phyloP scores from a whole-genome alignment of 2,329 filamentous ascomycete genomes.

The Hypoxylon sp. region DNA sequence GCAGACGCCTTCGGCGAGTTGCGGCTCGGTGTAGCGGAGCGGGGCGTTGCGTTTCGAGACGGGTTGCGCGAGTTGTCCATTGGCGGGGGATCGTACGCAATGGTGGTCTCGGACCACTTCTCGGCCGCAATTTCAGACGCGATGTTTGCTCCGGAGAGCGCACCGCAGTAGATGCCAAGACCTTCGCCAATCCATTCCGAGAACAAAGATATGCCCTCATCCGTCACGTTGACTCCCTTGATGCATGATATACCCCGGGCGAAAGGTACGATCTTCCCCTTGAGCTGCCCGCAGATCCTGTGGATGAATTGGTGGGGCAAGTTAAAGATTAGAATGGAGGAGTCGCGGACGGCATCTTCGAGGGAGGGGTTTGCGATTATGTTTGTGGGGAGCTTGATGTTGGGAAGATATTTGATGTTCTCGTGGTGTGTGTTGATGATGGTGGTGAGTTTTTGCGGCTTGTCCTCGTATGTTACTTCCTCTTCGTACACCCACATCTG shows the following conservation, averaged over 20 bases:
- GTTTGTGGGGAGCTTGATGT: constrained; percentile 85
- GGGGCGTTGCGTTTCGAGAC: constrained; percentile 67
- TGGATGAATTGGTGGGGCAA: constrained; percentile 96
- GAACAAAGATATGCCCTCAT: constrained; percentile 89
- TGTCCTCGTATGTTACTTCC: constrained; percentile 77
- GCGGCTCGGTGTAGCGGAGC: constrained; percentile 64
- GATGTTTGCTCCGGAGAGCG: constrained; percentile 95
- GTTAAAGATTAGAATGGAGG: constrained; percentile 95
- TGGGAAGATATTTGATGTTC: constrained; percentile 98
- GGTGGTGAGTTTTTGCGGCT: constrained; percentile 87
- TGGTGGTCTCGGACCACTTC: constrained; percentile 97
- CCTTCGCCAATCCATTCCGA: constrained; percentile 94
- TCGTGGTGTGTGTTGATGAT: constrained; percentile 95
- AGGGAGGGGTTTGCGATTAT: constrained; percentile 87
- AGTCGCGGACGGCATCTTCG: constrained; percentile 83
- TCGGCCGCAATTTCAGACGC: constrained; percentile 94
- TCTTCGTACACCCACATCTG: constrained; percentile 99
- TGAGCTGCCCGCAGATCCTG: constrained; percentile 85
- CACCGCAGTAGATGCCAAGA: constrained; percentile 95
- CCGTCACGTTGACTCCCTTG: constrained; percentile 95
- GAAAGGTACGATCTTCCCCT: constrained; percentile 90
- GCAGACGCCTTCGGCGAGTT: constrained; percentile 64
- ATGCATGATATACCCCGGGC: constrained; percentile 97
- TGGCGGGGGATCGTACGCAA: constrained; percentile 93
- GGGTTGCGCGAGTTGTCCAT: constrained; percentile 84